Evolutionary conservation across 208 protist genomes (phyloP), one percentile per base, ranked within the genome.

Genomic region (Strigomonas galati): DNA sequence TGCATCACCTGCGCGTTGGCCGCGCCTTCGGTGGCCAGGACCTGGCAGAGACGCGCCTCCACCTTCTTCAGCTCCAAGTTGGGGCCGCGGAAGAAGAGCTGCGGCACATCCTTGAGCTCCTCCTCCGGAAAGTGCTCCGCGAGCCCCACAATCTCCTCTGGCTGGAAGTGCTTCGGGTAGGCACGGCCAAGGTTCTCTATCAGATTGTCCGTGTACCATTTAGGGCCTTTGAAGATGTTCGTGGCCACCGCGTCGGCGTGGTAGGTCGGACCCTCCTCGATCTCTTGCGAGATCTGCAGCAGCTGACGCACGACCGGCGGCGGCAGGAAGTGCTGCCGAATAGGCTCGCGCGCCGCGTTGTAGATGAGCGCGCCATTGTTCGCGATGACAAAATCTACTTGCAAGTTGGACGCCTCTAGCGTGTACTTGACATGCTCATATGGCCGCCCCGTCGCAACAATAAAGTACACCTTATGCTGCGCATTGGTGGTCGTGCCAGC

Each of bases 361-460:
- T 64, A 64, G 43, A 71, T 57, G 27, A 40, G 43, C 23, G 79
- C 75, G n/a, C 79, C 79, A 59, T 85, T 85, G 35, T 64, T 75
- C 35, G 74, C 71, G 55, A 85, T 81, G 12, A 81, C 46, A 57
- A 76, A 81, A 46, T 65, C 70, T 15, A 68, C 67, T 1, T 58
- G 30, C 7, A 81, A 27, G 15, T 60, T 52, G 40, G 60, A 68
- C 21, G 46, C 63, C 9, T 71, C 40, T 32, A 85, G 35, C n/a
- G 67, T 75, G 26, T 69, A 57, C 30, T 81, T 58, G 15, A 85
- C 79, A 73, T 77, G 62, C 7, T 61, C 44, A 14, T 62, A 57
- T 6, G 79, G 67, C 14, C 79, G 69, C 23, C 79, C 79, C n/a
- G 79, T 81, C 12, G 71, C 75, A 9, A 85, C 32, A 24, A 79